Evolutionary conservation across 1,284 basidiomycete genomes (phyloP), one percentile per base, ranked within the genome.

Genomic region (Ganoderma meredithae): DNA sequence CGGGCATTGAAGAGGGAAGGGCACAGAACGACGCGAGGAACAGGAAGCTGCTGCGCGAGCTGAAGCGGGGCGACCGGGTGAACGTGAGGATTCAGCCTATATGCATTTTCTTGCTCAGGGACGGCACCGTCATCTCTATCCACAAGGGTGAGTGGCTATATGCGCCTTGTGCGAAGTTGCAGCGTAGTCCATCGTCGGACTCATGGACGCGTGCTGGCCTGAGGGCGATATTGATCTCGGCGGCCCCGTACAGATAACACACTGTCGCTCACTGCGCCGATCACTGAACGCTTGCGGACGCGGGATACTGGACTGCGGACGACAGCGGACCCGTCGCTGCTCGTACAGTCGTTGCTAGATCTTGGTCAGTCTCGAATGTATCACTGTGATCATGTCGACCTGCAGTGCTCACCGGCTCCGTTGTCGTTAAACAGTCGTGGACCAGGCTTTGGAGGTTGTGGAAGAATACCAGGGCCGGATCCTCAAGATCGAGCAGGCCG

Each of bases 401-500:
- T 31, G 15, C 31, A 1, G n/a, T 5, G 22, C 58, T 60, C 8
- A 60, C 64, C 2, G 7, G n/a, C n/a, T 5, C n/a, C n/a, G 17
- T 22, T 33, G 27, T 1, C 1, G 25, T 1, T 10, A 2, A 6
- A 25, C 17, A 90, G 89, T 90, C 58, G 90, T 92, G 17, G 90
- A 92, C 75, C 82, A 85, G 61, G 87, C 88, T 0, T 75, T 92
- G n/a, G 86, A 90, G 75, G 86, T 92, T 22, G 83, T 91, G 44
- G 90, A 92, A 67, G 83, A 85, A 68, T 92, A 90, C 72, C 89
- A 90, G 69, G 77, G 81, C 59, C 87, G 85, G 69, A 87, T 92
- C 58, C 78, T 87, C 60, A 83, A 87, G 74, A 85, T 90, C 63
- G 90, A 92, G 74, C 83, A 85, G 52, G 79, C 83, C 17, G 84